Percentiles rank a stretch among this genome's conserved stretches.
Evolutionary conservation across 2,329 filamentous ascomycete genomes (phyloP).

Genomic region (Aspergillus pseudotamarii): DNA sequence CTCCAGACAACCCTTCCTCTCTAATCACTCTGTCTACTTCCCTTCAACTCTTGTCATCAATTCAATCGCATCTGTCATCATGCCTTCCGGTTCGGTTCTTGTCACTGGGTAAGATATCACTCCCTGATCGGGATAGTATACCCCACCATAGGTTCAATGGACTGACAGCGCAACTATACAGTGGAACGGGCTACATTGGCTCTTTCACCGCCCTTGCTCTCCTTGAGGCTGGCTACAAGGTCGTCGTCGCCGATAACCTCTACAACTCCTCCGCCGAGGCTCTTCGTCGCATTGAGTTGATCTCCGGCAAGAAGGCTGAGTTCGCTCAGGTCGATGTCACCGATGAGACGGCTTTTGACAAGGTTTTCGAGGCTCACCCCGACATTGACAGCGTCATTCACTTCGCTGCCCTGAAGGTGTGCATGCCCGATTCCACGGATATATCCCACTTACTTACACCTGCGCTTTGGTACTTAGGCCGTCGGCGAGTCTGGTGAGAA

Average conservation of each 20-base stretch:
- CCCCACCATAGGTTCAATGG: background rate
- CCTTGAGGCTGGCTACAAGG: conserved; percentile 91
- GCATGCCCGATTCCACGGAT: conserved; percentile 2
- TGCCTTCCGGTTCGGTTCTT: conserved; percentile 85
- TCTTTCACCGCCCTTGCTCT: conserved; percentile 94
- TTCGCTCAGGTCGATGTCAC: conserved; percentile 90
- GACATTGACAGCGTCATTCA: conserved; percentile 98
- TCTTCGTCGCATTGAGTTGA: conserved; percentile 91
- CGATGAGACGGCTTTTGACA: conserved; percentile 78
- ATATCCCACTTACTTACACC: conserved; percentile 1
- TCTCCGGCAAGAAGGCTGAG: conserved; percentile 81
- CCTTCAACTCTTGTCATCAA: background rate
- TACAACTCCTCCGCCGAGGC: conserved; percentile 95
- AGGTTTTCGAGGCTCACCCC: conserved; percentile 84
- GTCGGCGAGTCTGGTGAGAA: conserved; percentile 94
- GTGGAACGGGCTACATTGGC: conserved; percentile 98
- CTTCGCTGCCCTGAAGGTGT: conserved; percentile 93
- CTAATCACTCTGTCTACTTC: background rate
- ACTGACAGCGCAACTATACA: conserved; percentile 45
- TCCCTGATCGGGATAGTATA: conserved; percentile 21
- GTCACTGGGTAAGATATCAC: conserved; percentile 76
- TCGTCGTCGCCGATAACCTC: conserved; percentile 93
- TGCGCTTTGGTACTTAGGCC: conserved; percentile 58
- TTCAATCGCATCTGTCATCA: conserved; percentile 41
- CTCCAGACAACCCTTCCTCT: conserved; percentile 3